phyloP scores from a whole-genome alignment of 2,329 filamentous ascomycete species.

The Monosporascus sp. region DNA sequence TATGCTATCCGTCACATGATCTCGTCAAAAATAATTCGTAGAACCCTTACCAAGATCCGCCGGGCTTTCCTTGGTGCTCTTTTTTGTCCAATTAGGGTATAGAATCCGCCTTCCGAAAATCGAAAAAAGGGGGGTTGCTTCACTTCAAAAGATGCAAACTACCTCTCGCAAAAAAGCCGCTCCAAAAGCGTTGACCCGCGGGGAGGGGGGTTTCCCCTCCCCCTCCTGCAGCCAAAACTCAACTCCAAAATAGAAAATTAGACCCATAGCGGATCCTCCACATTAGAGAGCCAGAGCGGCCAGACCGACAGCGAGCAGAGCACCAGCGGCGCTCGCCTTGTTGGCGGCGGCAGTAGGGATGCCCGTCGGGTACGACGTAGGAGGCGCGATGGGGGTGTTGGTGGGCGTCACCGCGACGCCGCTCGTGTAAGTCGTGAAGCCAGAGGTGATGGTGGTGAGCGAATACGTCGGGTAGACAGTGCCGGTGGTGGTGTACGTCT shows the following conservation, averaged over 20 bases:
- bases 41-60: neutral
- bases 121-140: neutral
- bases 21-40: neutral
- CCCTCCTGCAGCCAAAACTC: no score
- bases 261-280: neutral
- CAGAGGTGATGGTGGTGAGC: neutral
- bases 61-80: neutral
- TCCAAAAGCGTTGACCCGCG: neutral
- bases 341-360: conserved; percentile 33
- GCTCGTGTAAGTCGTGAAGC: neutral
- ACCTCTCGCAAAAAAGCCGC: neutral
- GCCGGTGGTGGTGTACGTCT: no score
- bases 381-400: conserved; percentile 23
- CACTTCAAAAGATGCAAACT: neutral
- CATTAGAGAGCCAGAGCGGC: conserved; percentile 32
- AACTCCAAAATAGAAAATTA: neutral
- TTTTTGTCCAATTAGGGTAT: neutral
- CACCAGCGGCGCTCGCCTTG: conserved; percentile 29
- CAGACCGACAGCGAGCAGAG: conserved; percentile 33
- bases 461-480: neutral
- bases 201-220: no score
- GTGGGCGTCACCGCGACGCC: conserved; percentile 10
- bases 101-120: neutral
- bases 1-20: neutral
- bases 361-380: conserved; percentile 16